These are phyloP conservation scores for Nannochloropsis gaditana DNA, from an alignment of 108 stramenopile genomes.

Conservation along the genomic window DNA sequence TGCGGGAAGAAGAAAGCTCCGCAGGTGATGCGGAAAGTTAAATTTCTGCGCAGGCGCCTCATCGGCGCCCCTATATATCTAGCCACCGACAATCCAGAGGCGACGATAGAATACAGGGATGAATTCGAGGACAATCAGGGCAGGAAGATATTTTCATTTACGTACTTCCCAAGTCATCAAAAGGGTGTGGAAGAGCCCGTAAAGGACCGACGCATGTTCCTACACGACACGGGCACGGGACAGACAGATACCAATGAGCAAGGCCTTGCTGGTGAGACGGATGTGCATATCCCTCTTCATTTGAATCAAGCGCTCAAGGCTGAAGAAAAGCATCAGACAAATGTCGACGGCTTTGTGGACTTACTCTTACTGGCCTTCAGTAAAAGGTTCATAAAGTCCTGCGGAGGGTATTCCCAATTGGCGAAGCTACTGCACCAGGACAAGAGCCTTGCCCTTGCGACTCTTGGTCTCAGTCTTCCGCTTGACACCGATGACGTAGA, in stretches of 20 bases:
- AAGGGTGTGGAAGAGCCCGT: background rate
- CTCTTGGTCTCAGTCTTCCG: background rate
- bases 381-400: slow-evolving; percentile 2
- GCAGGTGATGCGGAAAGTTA: background rate
- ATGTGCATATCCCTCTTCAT: background rate
- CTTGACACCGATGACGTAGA: background rate
- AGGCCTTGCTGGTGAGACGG: background rate
- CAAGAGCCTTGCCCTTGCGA: background rate
- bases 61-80: background rate
- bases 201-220: background rate
- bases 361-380: slow-evolving; percentile 4
- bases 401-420: slow-evolving; percentile 9
- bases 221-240: too few species aligned
- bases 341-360: slow-evolving; percentile 17
- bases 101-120: background rate
- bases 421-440: background rate
- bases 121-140: background rate
- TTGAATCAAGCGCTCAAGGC: background rate
- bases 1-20: background rate
- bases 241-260: background rate
- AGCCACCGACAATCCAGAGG: background rate
- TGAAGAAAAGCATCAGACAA: slow-evolving; percentile 15
- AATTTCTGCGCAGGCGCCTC: background rate
- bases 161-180: background rate
- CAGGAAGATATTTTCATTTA: background rate